phyloP scores from a whole-genome alignment of 2,329 filamentous ascomycete species.

The Fusarium anguioides region DNA sequence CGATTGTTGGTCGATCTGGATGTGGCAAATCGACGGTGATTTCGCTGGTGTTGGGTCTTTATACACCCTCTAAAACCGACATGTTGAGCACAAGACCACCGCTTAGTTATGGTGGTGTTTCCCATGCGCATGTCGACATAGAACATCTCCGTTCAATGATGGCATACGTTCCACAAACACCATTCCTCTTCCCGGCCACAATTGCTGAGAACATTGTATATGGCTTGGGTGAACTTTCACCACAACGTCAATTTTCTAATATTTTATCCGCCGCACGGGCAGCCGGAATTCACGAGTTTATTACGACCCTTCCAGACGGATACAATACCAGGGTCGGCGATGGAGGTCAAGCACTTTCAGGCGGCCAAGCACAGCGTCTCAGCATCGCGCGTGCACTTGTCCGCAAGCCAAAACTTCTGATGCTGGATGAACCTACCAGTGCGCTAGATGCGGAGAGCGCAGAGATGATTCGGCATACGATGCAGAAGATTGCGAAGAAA shows the following conservation, averaged over 20 bases:
- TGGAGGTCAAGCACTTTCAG: conserved; percentile 77
- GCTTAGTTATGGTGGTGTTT: conserved; percentile 68
- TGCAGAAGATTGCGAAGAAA: conserved; percentile 62
- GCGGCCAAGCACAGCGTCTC: conserved; percentile 85
- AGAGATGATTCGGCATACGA: conserved; percentile 70
- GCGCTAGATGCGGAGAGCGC: conserved; percentile 79
- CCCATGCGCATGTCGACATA: conserved; percentile 70
- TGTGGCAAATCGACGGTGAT: conserved; percentile 92
- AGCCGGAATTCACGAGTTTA: conserved; percentile 80
- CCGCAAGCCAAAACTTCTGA: conserved; percentile 75
- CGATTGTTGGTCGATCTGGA: conserved; percentile 85
- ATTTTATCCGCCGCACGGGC: conserved; percentile 64
- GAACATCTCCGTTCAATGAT: conserved; percentile 69
- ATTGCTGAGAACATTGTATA: conserved; percentile 87
- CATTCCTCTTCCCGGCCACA: conserved; percentile 81
- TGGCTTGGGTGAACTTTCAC: conserved; percentile 69
- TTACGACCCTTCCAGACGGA: conserved; percentile 71
- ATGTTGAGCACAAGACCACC: conserved; percentile 41
- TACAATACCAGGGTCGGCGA: conserved; percentile 78
- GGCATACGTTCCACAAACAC: conserved; percentile 75
- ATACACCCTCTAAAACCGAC: conserved; percentile 55
- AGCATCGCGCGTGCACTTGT: conserved; percentile 84
- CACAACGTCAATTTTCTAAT: conserved; percentile 57
- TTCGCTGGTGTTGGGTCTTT: conserved; percentile 78
- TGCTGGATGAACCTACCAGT: conserved; percentile 89